Conservation (phyloP, 164 flowering plant genomes). For the Annona cherimola region DNA sequence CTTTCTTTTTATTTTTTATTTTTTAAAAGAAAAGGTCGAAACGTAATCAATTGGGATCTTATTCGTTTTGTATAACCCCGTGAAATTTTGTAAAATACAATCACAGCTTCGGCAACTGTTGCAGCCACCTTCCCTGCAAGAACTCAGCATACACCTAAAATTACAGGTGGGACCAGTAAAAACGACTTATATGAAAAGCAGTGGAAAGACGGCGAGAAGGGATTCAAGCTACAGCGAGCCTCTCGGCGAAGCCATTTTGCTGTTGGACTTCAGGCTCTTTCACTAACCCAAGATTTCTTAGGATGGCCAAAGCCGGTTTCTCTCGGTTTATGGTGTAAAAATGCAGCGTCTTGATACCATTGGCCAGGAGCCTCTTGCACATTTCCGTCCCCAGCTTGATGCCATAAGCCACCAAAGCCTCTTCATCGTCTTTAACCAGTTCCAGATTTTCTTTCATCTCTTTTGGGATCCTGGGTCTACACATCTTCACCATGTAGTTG, state of each 20-base stretch:
- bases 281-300: conserved; percentile 4
- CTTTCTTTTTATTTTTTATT: too few relatives aligned
- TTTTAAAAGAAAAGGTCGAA: too few relatives aligned
- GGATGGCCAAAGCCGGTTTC: conserved; percentile 1
- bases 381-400: conserved; percentile 3
- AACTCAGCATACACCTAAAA: too few relatives aligned
- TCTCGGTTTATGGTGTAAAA: conserved; percentile 7
- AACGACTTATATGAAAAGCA: too few relatives aligned
- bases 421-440: conserved; percentile 7
- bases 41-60: too few relatives aligned
- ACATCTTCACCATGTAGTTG: neutral
- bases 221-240: too few relatives aligned
- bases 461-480: conserved; percentile 1
- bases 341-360: conserved; percentile 4
- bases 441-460: conserved; percentile 5
- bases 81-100: too few relatives aligned
- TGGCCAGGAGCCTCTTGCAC: conserved; percentile 3
- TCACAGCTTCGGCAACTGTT: too few relatives aligned
- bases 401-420: conserved; percentile 5
- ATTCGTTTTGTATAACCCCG: too few relatives aligned
- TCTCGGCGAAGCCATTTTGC: neutral
- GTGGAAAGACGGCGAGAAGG: too few relatives aligned
- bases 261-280: neutral
- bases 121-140: too few relatives aligned
- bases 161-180: too few relatives aligned